A percentile compares a stretch with the other conserved stretches of the same genome.
Evolutionary conservation across 805 yeast genomes (phyloP).

Genomic region (Sugiyamaella chiloensis): DNA sequence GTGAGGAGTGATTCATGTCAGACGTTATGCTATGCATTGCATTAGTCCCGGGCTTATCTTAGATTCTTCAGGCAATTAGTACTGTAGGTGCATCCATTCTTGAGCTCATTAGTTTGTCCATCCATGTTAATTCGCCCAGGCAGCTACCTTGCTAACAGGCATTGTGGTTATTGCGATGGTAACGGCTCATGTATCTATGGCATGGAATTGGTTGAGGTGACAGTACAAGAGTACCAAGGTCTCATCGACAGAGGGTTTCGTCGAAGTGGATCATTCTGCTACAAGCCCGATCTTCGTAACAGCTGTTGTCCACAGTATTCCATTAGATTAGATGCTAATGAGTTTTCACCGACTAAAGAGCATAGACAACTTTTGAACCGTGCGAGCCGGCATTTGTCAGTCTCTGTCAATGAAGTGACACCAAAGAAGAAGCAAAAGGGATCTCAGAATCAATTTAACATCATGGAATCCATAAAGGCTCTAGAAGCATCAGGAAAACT

Average conservation of each 20-base stretch:
- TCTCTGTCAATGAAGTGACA: neutral
- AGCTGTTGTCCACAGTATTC: conserved; percentile 80
- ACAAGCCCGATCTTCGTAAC: conserved; percentile 62
- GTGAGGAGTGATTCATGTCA: too few relatives aligned
- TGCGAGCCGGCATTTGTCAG: too few relatives aligned
- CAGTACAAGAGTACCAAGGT: conserved; percentile 54
- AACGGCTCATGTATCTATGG: conserved; percentile 27
- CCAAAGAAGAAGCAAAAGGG: conserved; percentile 19
- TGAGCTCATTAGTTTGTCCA: too few relatives aligned
- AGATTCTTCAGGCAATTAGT: too few relatives aligned
- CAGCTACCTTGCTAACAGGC: conserved; percentile 6
- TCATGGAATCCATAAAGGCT: conserved; percentile 37
- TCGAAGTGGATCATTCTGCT: conserved; percentile 69
- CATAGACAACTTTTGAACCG: conserved; percentile 63
- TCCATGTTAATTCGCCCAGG: conserved; percentile 14
- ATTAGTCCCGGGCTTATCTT: too few relatives aligned
- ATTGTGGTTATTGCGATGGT: conserved; percentile 76
- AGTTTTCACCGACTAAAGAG: conserved; percentile 56
- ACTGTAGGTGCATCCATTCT: too few relatives aligned
- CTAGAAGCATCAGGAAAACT: too few relatives aligned
- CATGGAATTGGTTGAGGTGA: conserved; percentile 44
- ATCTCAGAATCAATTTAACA: conserved; percentile 29
- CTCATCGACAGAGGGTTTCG: conserved; percentile 73
- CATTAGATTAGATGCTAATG: conserved; percentile 55
- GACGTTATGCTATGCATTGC: too few relatives aligned